Base-by-base conservation (phyloP, 306 rosid genomes). In the Vigna angularis region DNA sequence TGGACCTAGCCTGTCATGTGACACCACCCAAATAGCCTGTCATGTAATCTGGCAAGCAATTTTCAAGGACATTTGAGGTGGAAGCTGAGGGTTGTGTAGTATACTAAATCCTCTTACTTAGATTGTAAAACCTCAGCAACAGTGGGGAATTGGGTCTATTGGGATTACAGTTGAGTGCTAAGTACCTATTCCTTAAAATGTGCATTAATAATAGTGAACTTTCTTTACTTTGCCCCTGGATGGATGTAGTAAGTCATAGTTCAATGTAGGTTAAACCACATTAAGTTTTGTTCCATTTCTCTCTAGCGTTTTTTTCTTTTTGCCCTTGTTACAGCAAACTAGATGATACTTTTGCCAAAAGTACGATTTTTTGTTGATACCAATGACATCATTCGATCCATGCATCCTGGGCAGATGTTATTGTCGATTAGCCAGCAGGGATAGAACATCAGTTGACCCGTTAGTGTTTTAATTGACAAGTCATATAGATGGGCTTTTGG, bases 11-110 rank as follows among this genome's bases (percentile, higher is more conserved):
- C 47, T 72, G 78, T 52, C 40, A 64, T 17, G 78, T 44, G 69
- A 18, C 9, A 69, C 55, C 58, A 55, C 47, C 62, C 26, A 45
- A 64, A 71, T 65, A 28, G 32, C n/a, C 38, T 32, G 70, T 22
- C 9, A 22, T 80, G 38, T 10, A 26, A 51, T 53, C 34, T 51
- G 74, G 51, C 40, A 26, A 44, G 52, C 34, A 73, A 55, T 65
- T 65, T 72, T 73, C 62, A 65, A 79, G 50, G 69, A 20, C 62
- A 73, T 73, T 65, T 80, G 53, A 45, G 18, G 20, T 40, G 52
- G 83, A 55, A 18, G 44, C 59, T 42, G 59, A 40, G 24, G 45
- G 79, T 73, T 65, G 74, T 45, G 40, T 26, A 18, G 47, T 30
- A 40, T 72, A 56, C 13, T 7, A 66, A 51, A 53, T 55, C 58